These are phyloP conservation scores for Nidula microcarpa DNA, from an alignment of 768 basidiomycete species.

Conservation along the genomic window DNA sequence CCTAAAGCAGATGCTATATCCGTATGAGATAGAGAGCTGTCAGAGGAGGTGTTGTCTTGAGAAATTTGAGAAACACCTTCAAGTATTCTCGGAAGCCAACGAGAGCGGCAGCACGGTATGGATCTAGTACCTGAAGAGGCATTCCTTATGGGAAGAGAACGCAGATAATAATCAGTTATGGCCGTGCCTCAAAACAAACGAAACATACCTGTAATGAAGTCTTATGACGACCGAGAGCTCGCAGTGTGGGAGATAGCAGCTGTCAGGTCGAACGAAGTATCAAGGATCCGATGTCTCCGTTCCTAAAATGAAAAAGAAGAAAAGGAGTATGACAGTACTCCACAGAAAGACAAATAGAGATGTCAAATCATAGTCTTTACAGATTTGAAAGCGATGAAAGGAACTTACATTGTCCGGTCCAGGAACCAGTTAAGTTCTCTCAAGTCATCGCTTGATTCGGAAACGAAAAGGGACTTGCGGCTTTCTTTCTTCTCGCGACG, in stretches of 20 bases:
- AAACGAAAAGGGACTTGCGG: too few relatives aligned
- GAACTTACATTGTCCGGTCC: too few relatives aligned
- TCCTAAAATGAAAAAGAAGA: too few relatives aligned
- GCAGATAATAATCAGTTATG: background rate
- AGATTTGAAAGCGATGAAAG: too few relatives aligned
- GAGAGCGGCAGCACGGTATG: background rate
- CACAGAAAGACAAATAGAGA: background rate
- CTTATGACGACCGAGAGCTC: background rate
- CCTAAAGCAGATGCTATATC: background rate
- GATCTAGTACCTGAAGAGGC: background rate
- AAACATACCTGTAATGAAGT: background rate
- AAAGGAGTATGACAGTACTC: background rate
- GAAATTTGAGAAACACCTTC: background rate
- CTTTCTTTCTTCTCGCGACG: too few relatives aligned
- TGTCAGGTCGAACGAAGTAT: background rate
- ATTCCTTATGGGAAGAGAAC: background rate
- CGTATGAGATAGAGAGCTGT: background rate
- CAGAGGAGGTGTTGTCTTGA: background rate
- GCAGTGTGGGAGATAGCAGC: background rate
- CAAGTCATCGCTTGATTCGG: too few relatives aligned
- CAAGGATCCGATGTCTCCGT: background rate
- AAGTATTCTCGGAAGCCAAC: background rate
- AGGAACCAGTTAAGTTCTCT: too few relatives aligned
- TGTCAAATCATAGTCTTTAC: too few relatives aligned
- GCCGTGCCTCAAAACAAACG: background rate